Evolutionary conservation across 1,139 yeast species (phyloP), one percentile per base, ranked within the genome.

Genomic region (Williopsis jadinii): DNA sequence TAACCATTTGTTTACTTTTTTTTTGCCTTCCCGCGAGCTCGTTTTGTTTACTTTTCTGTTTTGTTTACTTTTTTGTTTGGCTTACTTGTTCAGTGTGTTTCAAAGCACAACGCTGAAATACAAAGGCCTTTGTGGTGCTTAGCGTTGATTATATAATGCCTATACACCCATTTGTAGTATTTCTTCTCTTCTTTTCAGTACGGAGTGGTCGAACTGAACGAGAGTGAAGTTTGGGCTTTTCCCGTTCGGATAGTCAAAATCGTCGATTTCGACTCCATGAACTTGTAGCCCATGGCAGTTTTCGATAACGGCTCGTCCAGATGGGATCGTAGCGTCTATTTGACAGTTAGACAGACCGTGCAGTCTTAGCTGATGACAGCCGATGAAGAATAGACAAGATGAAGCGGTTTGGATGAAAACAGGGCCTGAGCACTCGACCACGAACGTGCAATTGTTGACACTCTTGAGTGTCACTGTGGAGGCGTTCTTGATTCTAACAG

Each of bases 241-340:
- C 30, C 48, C 49, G 19, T 39, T 41, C 26, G 49, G 49, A 28
- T 37, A 35, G 12, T 45, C 45, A 39, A 45, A 45, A 32, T 45
- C 49, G 31, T 45, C 49, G 13, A 45, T 34, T 3, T 30, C 29
- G 11, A 45, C 37, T 8, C 45, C 45, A 11, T 41, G 40, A 35
- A 45, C 38, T 14, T 12, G 8, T 44, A 43, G 35, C 6, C 39
- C 37, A 5, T 27, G 10, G 27, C 46, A 43, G 14, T 34, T 30
- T 32, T 45, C 49, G n/a, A 45, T 45, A 33, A 45, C 37, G 5
- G 42, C 49, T 15, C 45, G 29, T 2, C 42, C 41, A 2, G 46
- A 42, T 6, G 42, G 42, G 28, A 36, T 40, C 11, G 24, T n/a
- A 6, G 45, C 45, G 9, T 15, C 27, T 14, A 43, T 33, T 13